Evolutionary conservation across 345 rosid species (phyloP).

Genomic region (Arabidopsis arenosa): DNA sequence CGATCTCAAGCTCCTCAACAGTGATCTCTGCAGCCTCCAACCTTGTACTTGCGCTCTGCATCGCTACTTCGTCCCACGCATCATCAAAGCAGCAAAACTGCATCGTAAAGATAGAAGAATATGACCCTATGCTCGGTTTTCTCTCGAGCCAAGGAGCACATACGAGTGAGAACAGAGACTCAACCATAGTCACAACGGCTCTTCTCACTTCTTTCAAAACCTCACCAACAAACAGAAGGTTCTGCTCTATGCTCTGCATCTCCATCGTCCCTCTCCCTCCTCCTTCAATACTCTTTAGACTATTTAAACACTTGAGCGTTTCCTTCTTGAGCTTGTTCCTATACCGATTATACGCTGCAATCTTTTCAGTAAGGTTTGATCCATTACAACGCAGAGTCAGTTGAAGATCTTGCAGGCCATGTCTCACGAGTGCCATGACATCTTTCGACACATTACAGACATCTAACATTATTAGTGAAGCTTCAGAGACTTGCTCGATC

Average conservation of each 20-base stretch:
- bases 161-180: conserved; percentile 57
- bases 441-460: conserved; percentile 63
- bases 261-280: conserved; percentile 39
- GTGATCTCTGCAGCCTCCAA: conserved; percentile 70
- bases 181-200: conserved; percentile 55
- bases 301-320: conserved; percentile 59
- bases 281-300: conserved; percentile 53
- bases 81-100: conserved; percentile 44
- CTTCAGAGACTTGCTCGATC: conserved; percentile 61
- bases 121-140: conserved; percentile 45
- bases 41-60: conserved; percentile 65
- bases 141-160: conserved; percentile 70
- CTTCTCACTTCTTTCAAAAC: conserved; percentile 64
- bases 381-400: conserved; percentile 53
- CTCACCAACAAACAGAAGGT: conserved; percentile 53
- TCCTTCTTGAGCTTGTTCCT: conserved; percentile 71
- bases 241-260: conserved; percentile 35
- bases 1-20: conserved; percentile 67
- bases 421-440: conserved; percentile 61
- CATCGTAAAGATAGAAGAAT: conserved; percentile 45
- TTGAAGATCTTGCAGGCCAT: conserved; percentile 57
- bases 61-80: conserved; percentile 53
- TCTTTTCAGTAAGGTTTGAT: conserved; percentile 51
- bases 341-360: conserved; percentile 54
- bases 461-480: conserved; percentile 73